Conservation (phyloP, 148 eudicot genomes). For the Silene uniflora region DNA sequence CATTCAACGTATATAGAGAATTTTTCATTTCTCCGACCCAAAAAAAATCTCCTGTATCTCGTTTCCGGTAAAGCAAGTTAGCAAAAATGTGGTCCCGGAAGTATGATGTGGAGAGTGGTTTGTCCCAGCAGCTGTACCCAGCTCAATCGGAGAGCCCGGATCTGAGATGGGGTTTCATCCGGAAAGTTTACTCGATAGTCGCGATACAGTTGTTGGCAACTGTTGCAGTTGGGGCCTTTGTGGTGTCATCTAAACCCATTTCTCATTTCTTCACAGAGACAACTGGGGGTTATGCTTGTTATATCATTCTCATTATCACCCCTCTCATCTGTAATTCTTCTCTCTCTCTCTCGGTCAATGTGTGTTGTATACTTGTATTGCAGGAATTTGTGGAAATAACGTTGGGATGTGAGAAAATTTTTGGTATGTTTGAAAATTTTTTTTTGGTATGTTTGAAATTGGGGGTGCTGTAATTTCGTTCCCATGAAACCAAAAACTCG, state of each 20-base stretch:
- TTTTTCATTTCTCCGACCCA: no score
- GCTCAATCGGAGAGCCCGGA: conserved; percentile 57
- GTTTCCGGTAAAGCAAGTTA: background rate
- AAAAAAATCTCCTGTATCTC: background rate
- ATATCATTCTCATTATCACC: conserved; percentile 55
- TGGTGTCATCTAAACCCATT: conserved; percentile 56
- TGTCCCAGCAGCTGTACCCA: conserved; percentile 52
- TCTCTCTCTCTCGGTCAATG: background rate
- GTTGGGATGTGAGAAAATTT: background rate
- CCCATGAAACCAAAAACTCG: background rate
- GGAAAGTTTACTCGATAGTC: conserved; percentile 73
- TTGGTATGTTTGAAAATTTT: no score
- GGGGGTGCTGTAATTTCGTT: background rate
- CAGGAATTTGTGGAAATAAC: background rate
- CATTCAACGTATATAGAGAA: no score
- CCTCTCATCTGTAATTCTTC: conserved; percentile 57
- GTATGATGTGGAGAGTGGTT: conserved; percentile 55
- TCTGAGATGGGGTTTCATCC: conserved; percentile 76
- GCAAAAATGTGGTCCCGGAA: conserved; percentile 54
- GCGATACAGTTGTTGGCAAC: conserved; percentile 71
- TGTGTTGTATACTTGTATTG: background rate
- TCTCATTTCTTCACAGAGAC: conserved; percentile 52
- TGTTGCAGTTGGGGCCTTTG: conserved; percentile 62
- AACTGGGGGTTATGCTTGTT: conserved; percentile 57
- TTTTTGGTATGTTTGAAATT: background rate